Base-by-base conservation (phyloP, 345 rosid genomes). In the Sapria himalayana region DNA sequence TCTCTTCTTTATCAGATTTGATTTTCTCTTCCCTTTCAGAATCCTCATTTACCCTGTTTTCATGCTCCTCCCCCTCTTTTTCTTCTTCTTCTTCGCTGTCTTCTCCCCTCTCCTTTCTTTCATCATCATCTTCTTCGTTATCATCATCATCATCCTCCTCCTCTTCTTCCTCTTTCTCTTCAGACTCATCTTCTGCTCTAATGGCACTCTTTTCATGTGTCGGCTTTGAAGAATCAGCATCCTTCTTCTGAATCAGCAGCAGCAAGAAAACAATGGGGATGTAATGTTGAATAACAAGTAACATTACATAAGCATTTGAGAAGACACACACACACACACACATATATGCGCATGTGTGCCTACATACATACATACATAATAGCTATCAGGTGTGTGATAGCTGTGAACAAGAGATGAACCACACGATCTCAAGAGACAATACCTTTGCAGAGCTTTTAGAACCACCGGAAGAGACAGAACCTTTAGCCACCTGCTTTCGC, bases 1-100 rank as follows among this genome's bases (percentile, higher is more conserved):
- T 34, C n/a, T 82, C 78, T 51, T 76, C 93, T 45, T 76, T 89
- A 46, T 66, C 80, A 15, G 84, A 62, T 41, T 62, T 74, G 56
- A 43, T 52, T 51, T 73, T 72, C 56, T 74, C 91, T 54, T 76
- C 84, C 15, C 78, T 79, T 55, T 65, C 72, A 40, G 85, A 67
- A 40, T 45, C 48, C 35, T 62, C 73, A 6, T 57, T 51, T 55
- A 59, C 64, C 59, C 70, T 76, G 15, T 62, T 58, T 61, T 74
- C 91, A 51, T 77, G 73, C 59, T 71, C 65, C 51, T 72, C 86
- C 4, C 82, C 98, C 70, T 82, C 51, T 22, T 39, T 53, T 13
- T 45, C 51, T 45, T 51, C n/a, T n/a, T n/a, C n/a, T n/a, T n/a
- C n/a, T n/a, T n/a, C n/a, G n/a, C n/a, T n/a, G n/a, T n/a, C n/a